These are phyloP conservation scores for Tagetes patula DNA, from an alignment of 129 eudicot species.

Conservation along the genomic window DNA sequence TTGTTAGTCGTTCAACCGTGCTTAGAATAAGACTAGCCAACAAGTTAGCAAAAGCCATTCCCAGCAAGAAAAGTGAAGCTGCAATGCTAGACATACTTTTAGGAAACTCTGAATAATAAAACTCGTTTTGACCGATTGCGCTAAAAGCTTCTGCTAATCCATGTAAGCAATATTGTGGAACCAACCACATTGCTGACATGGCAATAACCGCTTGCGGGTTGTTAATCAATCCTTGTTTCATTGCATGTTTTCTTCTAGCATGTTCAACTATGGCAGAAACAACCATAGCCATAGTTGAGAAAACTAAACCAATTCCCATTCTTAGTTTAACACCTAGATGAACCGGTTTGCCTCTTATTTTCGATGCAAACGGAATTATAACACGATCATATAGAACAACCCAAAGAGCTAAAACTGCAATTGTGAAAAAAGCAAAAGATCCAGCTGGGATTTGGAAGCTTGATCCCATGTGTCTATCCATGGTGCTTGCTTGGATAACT, in stretches of 20 bases:
- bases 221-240: conserved; percentile 31
- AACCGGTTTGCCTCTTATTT: conserved; percentile 48
- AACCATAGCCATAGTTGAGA: conserved; percentile 45
- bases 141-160: conserved; percentile 56
- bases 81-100: conserved; percentile 60
- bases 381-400: conserved; percentile 46
- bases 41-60: conserved; percentile 44
- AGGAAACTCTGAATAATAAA: conserved; percentile 55
- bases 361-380: conserved; percentile 43
- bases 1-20: conserved; percentile 31
- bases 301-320: conserved; percentile 49
- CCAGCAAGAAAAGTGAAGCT: conserved; percentile 42
- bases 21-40: conserved; percentile 46
- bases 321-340: conserved; percentile 42
- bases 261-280: conserved; percentile 48
- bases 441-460: conserved; percentile 52
- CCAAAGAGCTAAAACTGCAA: conserved; percentile 42
- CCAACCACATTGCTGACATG: conserved; percentile 56
- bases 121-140: conserved; percentile 47
- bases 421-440: conserved; percentile 43
- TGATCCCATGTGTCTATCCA: conserved; percentile 47
- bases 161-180: conserved; percentile 40
- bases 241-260: conserved; percentile 39
- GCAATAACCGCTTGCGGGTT: conserved; percentile 31
- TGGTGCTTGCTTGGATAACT: conserved; percentile 46